Conservation (phyloP, 2,329 filamentous ascomycete species). For the Leptodontidium sp. region DNA sequence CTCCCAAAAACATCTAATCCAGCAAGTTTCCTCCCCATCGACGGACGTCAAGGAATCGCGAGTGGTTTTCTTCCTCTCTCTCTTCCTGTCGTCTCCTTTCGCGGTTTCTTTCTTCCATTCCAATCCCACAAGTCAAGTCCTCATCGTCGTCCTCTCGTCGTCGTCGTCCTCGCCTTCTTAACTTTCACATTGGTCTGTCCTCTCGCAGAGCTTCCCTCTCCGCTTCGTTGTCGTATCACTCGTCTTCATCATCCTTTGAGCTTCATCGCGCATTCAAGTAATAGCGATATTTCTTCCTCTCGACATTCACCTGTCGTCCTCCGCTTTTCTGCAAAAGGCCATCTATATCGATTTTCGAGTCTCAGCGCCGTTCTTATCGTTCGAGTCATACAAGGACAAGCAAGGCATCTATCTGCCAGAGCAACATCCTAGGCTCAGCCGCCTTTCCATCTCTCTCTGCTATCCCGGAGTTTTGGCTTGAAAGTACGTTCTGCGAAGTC, state of each 20-base stretch:
- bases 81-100: slow-evolving; percentile 44
- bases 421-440: slow-evolving; percentile 35
- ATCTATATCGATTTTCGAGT: slow-evolving; percentile 41
- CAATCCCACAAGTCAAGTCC: slow-evolving; percentile 17
- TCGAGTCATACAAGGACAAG: slow-evolving; percentile 43
- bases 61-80: slow-evolving; percentile 47
- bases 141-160: slow-evolving; percentile 41
- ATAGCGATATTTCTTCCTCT: slow-evolving; percentile 41
- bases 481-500: slow-evolving; percentile 35
- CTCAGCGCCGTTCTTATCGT: slow-evolving; percentile 43
- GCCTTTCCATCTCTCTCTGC: slow-evolving; percentile 37
- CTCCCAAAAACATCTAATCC: slow-evolving; percentile 26
- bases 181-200: slow-evolving; percentile 40
- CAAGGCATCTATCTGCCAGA: slow-evolving; percentile 35
- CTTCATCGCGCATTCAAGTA: slow-evolving; percentile 40
- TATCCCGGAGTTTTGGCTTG: slow-evolving; percentile 36
- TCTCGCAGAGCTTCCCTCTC: slow-evolving; percentile 38
- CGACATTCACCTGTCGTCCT: slow-evolving; percentile 39
- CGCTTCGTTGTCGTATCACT: slow-evolving; percentile 32
- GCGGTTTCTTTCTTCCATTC: slow-evolving; percentile 41
- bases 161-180: slow-evolving; percentile 42
- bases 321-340: slow-evolving; percentile 43
- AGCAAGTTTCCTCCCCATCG: slow-evolving; percentile 38
- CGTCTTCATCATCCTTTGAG: slow-evolving; percentile 35
- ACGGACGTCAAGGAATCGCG: slow-evolving; percentile 44